A percentile compares a stretch with the other conserved stretches of the same genome.
phyloP scores from a whole-genome alignment of 2,329 filamentous ascomycete genomes.

The Leptographium radiaticola region DNA sequence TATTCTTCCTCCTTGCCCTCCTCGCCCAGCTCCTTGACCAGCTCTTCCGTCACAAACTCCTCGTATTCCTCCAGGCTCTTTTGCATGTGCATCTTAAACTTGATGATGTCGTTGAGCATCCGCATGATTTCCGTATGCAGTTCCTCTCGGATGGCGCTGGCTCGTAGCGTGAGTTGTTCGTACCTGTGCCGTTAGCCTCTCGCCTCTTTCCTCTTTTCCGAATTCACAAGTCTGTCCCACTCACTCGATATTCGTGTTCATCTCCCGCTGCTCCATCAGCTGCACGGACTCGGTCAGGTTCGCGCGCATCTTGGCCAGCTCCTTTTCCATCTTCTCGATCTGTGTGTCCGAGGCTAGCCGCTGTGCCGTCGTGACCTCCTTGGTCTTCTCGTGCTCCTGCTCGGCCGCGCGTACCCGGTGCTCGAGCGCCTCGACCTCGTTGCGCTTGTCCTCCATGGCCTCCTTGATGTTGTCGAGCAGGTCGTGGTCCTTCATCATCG shows the following conservation, averaged over 20 bases:
- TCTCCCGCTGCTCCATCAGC: constrained; percentile 85
- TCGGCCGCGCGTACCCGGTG: constrained; percentile 80
- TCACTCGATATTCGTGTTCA: constrained; percentile 92
- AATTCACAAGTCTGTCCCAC: constrained; percentile 20
- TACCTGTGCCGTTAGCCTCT: constrained; percentile 42
- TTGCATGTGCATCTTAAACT: constrained; percentile 96
- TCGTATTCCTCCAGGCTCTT: constrained; percentile 90
- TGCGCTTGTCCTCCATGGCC: constrained; percentile 88
- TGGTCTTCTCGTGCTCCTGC: constrained; percentile 87
- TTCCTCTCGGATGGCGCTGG: constrained; percentile 79
- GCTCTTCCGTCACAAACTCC: constrained; percentile 80
- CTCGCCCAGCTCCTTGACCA: constrained; percentile 69
- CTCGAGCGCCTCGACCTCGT: constrained; percentile 82
- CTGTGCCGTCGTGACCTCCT: constrained; percentile 74
- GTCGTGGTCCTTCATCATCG: constrained; percentile 90
- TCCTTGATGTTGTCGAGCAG: constrained; percentile 90
- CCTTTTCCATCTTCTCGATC: constrained; percentile 98
- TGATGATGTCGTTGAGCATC: constrained; percentile 93
- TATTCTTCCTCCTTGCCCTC: constrained; percentile 24
- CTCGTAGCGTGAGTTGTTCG: constrained; percentile 78
- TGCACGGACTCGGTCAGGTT: constrained; percentile 77
- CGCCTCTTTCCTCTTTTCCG: background rate
- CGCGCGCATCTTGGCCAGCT: constrained; percentile 83
- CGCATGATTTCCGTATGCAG: constrained; percentile 94
- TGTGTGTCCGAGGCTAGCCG: constrained; percentile 83